Conservation (phyloP, 441 rosid species). For the Erodium trifolium region DNA sequence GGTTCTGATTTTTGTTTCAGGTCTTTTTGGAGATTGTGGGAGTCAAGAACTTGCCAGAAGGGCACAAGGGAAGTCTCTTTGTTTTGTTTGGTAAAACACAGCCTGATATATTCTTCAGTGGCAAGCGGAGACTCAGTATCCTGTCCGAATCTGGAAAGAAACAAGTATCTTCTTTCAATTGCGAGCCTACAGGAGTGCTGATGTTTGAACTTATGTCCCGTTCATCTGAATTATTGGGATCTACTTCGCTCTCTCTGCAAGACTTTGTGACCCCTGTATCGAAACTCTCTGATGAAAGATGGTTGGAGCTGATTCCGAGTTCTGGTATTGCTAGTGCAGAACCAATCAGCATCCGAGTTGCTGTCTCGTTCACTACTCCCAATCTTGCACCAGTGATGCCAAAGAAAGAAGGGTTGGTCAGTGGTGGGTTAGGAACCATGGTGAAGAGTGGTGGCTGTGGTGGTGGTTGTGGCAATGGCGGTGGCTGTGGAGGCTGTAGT, state of each 20-base stretch:
- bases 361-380: slow-evolving; percentile 61
- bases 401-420: slow-evolving; percentile 6
- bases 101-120: slow-evolving; percentile 49
- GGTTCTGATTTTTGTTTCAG: slow-evolving; percentile 26
- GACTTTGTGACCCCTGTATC: slow-evolving; percentile 47
- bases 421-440: background rate
- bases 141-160: slow-evolving; percentile 48
- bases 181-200: slow-evolving; percentile 73
- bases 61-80: slow-evolving; percentile 46
- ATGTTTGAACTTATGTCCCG: slow-evolving; percentile 52
- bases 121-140: slow-evolving; percentile 50
- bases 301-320: slow-evolving; percentile 57
- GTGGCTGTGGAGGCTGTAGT: background rate
- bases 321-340: slow-evolving; percentile 30
- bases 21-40: slow-evolving; percentile 68
- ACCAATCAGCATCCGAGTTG: slow-evolving; percentile 54
- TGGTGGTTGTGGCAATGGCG: background rate
- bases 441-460: slow-evolving; percentile 6
- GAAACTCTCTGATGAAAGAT: slow-evolving; percentile 55
- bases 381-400: slow-evolving; percentile 28
- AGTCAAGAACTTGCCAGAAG: slow-evolving; percentile 50
- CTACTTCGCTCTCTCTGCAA: slow-evolving; percentile 44
- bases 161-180: slow-evolving; percentile 56
- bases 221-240: slow-evolving; percentile 40
- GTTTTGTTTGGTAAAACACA: slow-evolving; percentile 50